A percentile compares a stretch with the other conserved stretches of the same genome.
Conservation (phyloP, 2,329 filamentous ascomycete genomes). For the Penicillium rolfsii region DNA sequence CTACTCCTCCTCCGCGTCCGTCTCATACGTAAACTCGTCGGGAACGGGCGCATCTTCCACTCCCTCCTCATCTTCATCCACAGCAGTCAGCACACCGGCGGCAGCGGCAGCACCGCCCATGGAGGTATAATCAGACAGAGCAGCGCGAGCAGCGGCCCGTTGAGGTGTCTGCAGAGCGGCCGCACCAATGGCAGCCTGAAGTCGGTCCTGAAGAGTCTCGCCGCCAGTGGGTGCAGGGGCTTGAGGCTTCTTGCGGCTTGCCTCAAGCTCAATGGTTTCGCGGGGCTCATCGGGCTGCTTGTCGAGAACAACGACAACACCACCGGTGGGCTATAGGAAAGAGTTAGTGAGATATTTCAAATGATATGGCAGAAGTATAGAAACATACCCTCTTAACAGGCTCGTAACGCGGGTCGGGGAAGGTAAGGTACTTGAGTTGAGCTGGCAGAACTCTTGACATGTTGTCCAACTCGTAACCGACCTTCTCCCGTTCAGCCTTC, state of each 20-base stretch:
- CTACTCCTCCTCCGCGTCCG: slow-evolving; percentile 45
- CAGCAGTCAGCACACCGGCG: slow-evolving; percentile 78
- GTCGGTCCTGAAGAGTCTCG: slow-evolving; percentile 49
- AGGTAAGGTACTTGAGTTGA: slow-evolving; percentile 94
- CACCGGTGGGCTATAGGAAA: slow-evolving; percentile 75
- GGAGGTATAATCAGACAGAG: slow-evolving; percentile 29
- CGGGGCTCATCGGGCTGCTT: slow-evolving; percentile 78
- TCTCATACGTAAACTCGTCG: slow-evolving; percentile 52
- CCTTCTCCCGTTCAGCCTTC: slow-evolving; percentile 93
- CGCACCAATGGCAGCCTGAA: slow-evolving; percentile 45
- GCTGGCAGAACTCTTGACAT: slow-evolving; percentile 92
- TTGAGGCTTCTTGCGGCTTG: slow-evolving; percentile 67
- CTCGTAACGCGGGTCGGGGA: slow-evolving; percentile 86
- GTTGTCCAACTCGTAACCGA: slow-evolving; percentile 94
- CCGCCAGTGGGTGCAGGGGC: slow-evolving; percentile 48
- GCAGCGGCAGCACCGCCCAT: slow-evolving; percentile 66
- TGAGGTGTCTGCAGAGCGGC: slow-evolving; percentile 40
- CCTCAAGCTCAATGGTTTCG: slow-evolving; percentile 83
- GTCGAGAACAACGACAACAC: slow-evolving; percentile 88
- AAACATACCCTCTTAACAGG: slow-evolving; percentile 81
- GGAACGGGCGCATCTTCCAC: slow-evolving; percentile 53
- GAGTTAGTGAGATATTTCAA: slow-evolving; percentile 45
- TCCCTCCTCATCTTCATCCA: slow-evolving; percentile 70
- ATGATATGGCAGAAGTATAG: slow-evolving; percentile 1
- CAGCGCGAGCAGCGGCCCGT: slow-evolving; percentile 32